Evolutionary conservation across 139 green algal species (phyloP).

Genomic region (Micractinium sp.): DNA sequence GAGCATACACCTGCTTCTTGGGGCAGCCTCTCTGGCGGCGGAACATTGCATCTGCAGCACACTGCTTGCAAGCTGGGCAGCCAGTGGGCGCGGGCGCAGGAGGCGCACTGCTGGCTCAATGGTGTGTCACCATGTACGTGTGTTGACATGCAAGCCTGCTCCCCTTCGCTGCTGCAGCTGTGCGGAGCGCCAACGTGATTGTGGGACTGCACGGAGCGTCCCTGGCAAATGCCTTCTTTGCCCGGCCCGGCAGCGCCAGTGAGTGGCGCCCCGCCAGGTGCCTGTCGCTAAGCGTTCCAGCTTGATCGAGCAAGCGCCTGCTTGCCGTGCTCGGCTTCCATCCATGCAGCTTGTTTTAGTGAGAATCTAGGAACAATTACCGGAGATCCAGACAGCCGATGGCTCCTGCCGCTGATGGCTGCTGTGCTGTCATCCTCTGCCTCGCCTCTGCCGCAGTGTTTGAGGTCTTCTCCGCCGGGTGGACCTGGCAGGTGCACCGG

Average conservation of each 20-base stretch:
- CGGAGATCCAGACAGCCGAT: neutral
- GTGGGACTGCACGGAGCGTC: neutral
- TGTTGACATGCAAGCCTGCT: too few relatives aligned
- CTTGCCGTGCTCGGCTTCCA: neutral
- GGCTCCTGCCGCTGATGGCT: neutral
- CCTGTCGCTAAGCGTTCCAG: neutral
- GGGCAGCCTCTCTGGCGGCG: too few relatives aligned
- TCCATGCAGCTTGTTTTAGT: neutral
- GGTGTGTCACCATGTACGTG: too few relatives aligned
- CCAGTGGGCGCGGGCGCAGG: too few relatives aligned
- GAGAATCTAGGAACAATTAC: neutral
- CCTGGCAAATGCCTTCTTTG: neutral
- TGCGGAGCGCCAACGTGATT: neutral
- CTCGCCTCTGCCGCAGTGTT: neutral
- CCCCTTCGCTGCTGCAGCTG: neutral
- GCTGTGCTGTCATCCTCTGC: neutral
- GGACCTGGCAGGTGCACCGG: slow-evolving; percentile 19
- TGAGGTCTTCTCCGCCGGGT: neutral
- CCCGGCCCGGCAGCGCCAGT: neutral
- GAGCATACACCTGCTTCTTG: too few relatives aligned
- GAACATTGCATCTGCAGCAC: too few relatives aligned
- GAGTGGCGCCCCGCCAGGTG: neutral
- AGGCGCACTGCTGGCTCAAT: too few relatives aligned
- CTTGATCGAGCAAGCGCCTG: neutral
- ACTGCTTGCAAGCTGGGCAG: too few relatives aligned